Base-by-base conservation (phyloP, 768 basidiomycete species). In the Boletales sp. region DNA sequence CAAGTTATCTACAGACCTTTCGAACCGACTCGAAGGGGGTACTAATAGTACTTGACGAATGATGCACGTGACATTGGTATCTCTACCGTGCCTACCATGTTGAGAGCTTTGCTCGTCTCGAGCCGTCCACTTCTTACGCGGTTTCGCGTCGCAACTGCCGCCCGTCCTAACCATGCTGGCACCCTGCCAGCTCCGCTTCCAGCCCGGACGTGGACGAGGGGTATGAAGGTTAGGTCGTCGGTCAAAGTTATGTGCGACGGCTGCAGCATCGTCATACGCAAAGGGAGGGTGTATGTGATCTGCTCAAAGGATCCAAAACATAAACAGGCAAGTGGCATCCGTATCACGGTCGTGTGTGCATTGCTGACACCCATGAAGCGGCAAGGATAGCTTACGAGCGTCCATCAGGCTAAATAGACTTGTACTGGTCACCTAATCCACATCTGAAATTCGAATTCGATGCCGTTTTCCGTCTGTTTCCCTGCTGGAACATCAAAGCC, bases 241-340 rank as follows among this genome's bases (percentile, higher is more conserved):
- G 90, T 98, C 59, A 96, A 94, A 74, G 72, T 82, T 46, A 89
- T 95, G 83, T 99, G 95, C 69, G 92, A 94, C 54, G 91, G 93
- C 12, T 99, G 95, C 72, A 83, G 76, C 57, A 73, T 95, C 42
- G 95, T 97, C 33, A 80, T 78, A 69, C 75, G 94, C 61, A 93
- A 96, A 68, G 94, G 94, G 40, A 83, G 87, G 60, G 81, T 97
- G 33, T 96, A 94, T 70, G 84, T 97, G 39, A 81, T 96, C 21
- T 98, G 95, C 69, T 83, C 83, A 15, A 91, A 90, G 66, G 92
- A 98, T 60, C 90, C 94, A 3, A 97, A 95, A 67, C 95, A 98
- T 67, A 97, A 97, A 70, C 94, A 97, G 84, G 94, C 90, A 51
- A 44, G 79, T 62, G 30, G 28, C 44, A 25, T 31, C 34, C 21